Evolutionary conservation across 2,329 filamentous ascomycete species (phyloP).

Genomic region (Pezicula neosporulosa): DNA sequence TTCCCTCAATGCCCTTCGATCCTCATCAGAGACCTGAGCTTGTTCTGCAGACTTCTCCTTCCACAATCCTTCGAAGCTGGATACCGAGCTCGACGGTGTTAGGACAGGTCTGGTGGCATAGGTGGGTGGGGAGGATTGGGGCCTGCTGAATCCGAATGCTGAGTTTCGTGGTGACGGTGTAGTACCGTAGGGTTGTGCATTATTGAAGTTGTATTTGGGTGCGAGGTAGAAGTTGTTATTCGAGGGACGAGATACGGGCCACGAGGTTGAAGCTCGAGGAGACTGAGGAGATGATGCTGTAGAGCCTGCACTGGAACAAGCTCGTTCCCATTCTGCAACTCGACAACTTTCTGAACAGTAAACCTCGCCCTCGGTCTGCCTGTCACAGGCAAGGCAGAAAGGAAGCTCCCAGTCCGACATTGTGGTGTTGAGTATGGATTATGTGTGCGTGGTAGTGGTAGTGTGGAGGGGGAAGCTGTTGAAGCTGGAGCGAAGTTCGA

Average conservation of each 20-base stretch:
- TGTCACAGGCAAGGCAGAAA: constrained; percentile 92
- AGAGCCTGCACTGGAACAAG: constrained; percentile 51
- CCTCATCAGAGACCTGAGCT: constrained; percentile 67
- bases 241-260: constrained; percentile 44
- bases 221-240: constrained; percentile 62
- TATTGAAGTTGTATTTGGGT: constrained; percentile 72
- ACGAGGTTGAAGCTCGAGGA: constrained; percentile 27
- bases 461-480: neutral
- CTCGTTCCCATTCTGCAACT: constrained; percentile 80
- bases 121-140: constrained; percentile 38
- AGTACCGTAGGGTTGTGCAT: constrained; percentile 54
- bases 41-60: constrained; percentile 56
- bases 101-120: constrained; percentile 42
- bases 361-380: constrained; percentile 74
- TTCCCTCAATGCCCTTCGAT: constrained; percentile 74
- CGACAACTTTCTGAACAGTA: constrained; percentile 94
- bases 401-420: constrained; percentile 70
- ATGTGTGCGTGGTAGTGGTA: constrained; percentile 6
- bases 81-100: constrained; percentile 75
- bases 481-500: neutral
- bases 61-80: constrained; percentile 76
- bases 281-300: constrained; percentile 53
- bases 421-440: constrained; percentile 13
- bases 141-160: constrained; percentile 43
- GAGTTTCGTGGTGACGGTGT: constrained; percentile 36